Conservation (phyloP, 352 stramenopile species). For the Phytophthora brassicae region DNA sequence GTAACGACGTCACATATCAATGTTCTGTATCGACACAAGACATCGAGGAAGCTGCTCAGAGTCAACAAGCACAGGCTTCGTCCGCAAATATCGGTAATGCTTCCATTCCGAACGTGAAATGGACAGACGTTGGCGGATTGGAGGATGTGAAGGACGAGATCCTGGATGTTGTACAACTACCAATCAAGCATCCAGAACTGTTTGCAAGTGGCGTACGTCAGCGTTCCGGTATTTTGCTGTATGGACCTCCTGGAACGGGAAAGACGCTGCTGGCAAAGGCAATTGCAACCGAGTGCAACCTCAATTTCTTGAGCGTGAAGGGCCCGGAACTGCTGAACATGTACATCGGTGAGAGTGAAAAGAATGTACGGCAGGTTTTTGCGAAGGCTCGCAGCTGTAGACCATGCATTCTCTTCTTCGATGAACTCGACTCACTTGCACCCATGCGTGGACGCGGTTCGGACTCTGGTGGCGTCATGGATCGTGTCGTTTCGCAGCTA, state of each 20-base stretch:
- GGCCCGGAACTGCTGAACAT: constrained; percentile 96
- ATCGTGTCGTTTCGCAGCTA: constrained; percentile 95
- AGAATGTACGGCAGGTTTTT: constrained; percentile 96
- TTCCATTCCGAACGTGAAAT: constrained; percentile 95
- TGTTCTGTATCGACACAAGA: constrained; percentile 47
- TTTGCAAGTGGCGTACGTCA: constrained; percentile 78
- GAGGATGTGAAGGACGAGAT: constrained; percentile 99
- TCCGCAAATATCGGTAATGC: constrained; percentile 62
- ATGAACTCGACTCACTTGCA: constrained; percentile 91
- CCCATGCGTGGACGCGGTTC: constrained; percentile 89
- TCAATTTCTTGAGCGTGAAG: constrained; percentile 97
- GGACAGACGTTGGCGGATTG: constrained; percentile 97
- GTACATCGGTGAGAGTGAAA: constrained; percentile 98
- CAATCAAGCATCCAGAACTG: constrained; percentile 81
- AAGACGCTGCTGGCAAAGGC: constrained; percentile 96
- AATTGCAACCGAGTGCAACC: constrained; percentile 94
- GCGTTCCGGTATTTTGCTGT: constrained; percentile 82
- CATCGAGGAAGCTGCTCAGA: constrained; percentile 58
- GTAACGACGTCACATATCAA: constrained; percentile 7
- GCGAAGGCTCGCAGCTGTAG: constrained; percentile 76
- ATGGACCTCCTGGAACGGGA: constrained; percentile 86
- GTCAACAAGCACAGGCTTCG: constrained; percentile 68
- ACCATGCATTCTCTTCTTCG: constrained; percentile 93
- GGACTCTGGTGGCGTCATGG: constrained; percentile 93
- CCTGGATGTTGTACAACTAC: constrained; percentile 82